These are phyloP conservation scores for Phytophthora pinifolia DNA, from an alignment of 352 stramenopile species.

Conservation along the genomic window DNA sequence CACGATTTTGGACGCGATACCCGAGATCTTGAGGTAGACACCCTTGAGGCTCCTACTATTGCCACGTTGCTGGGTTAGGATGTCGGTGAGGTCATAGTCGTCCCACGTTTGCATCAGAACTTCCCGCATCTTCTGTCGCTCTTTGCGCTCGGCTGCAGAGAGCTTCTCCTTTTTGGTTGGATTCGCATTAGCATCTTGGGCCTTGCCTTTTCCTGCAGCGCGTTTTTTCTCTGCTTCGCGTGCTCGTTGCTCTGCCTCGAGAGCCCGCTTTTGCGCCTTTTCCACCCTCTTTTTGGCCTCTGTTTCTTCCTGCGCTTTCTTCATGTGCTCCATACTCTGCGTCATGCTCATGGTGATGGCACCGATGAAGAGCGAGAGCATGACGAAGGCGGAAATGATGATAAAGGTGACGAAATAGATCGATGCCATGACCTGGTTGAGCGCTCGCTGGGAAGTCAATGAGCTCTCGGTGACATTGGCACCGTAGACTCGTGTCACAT, in stretches of 20 bases:
- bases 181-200: slow-evolving; percentile 1
- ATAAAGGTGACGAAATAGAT: slow-evolving; percentile 90
- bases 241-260: slow-evolving; percentile 49
- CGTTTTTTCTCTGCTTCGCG: slow-evolving; percentile 46
- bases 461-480: slow-evolving; percentile 43
- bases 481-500: slow-evolving; percentile 57
- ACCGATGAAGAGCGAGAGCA: slow-evolving; percentile 90
- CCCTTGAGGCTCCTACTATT: slow-evolving; percentile 52
- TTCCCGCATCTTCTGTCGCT: slow-evolving; percentile 74
- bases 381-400: slow-evolving; percentile 86
- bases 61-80: slow-evolving; percentile 49
- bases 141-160: slow-evolving; percentile 49
- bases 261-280: slow-evolving; percentile 56
- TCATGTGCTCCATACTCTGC: slow-evolving; percentile 89
- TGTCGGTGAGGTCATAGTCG: slow-evolving; percentile 71
- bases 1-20: slow-evolving; percentile 46
- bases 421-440: slow-evolving; percentile 61
- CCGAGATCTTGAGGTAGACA: slow-evolving; percentile 47
- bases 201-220: slow-evolving; percentile 15
- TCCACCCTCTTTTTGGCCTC: slow-evolving; percentile 58
- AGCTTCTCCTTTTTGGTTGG: slow-evolving; percentile 38
- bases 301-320: slow-evolving; percentile 65
- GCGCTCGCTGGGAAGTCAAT: slow-evolving; percentile 30
- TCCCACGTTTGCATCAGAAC: slow-evolving; percentile 78
- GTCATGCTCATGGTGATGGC: slow-evolving; percentile 92